These are phyloP conservation scores for Drechslerella dactyloides DNA, from an alignment of 2,329 filamentous ascomycete genomes.

Conservation along the genomic window DNA sequence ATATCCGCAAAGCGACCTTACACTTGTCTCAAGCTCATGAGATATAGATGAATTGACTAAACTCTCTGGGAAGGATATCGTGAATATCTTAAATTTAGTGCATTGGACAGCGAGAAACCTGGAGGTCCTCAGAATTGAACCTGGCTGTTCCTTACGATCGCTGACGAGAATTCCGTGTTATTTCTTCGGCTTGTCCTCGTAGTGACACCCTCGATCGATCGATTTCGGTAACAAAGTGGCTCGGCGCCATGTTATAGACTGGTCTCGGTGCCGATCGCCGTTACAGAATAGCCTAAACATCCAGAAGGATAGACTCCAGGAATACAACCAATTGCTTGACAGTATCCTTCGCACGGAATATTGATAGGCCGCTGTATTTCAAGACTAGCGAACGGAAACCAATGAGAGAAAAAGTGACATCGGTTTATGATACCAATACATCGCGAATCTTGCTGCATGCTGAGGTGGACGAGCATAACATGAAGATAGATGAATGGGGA, in stretches of 20 bases:
- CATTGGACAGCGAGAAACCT: not conserved
- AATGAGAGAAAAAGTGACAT: no score
- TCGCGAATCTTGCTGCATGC: no score
- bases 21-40: no score
- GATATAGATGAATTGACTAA: not conserved
- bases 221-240: not conserved
- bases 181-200: no score
- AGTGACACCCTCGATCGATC: no score
- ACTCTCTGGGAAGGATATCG: not conserved
- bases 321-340: not conserved
- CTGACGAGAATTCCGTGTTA: no score
- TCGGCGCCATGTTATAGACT: not conserved
- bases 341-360: not conserved
- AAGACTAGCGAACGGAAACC: no score
- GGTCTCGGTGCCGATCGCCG: not conserved
- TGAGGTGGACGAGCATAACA: no score
- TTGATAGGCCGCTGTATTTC: not conserved
- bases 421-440: no score
- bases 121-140: no score
- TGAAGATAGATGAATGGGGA: no score
- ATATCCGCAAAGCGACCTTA: slow-evolving; percentile 2
- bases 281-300: not conserved
- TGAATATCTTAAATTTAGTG: not conserved
- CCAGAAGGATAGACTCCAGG: not conserved
- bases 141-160: no score